These are phyloP conservation scores for Hypomontagnella submonticulosa DNA, from an alignment of 495 filamentous ascomycete genomes.

Conservation along the genomic window DNA sequence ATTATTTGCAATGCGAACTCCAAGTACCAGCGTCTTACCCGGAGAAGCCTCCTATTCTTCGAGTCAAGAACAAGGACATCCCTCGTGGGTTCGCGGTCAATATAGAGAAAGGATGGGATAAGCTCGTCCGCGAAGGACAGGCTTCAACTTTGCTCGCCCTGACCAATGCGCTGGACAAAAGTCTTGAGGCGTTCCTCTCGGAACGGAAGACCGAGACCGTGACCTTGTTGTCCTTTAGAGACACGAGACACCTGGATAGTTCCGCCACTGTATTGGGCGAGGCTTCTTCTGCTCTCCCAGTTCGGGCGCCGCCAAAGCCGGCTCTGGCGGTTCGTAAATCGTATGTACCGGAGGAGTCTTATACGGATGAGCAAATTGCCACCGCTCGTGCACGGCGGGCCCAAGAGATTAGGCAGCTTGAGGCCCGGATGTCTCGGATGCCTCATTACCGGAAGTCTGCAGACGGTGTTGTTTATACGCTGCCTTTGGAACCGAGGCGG, in stretches of 20 bases:
- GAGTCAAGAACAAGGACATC: constrained; percentile 80
- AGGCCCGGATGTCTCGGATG: constrained; percentile 78
- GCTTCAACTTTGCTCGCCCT: constrained; percentile 72
- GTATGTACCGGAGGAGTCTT: constrained; percentile 56
- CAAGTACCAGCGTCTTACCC: constrained; percentile 74
- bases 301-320: constrained; percentile 61
- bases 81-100: constrained; percentile 83
- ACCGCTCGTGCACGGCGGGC: constrained; percentile 72
- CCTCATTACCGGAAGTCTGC: constrained; percentile 74
- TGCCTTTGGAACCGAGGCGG: constrained; percentile 78
- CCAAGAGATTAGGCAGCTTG: constrained; percentile 76
- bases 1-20: constrained; percentile 76
- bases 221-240: constrained; percentile 77
- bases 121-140: constrained; percentile 66
- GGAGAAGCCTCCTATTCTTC: constrained; percentile 64
- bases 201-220: constrained; percentile 80
- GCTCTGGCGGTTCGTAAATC: constrained; percentile 29
- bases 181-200: constrained; percentile 77
- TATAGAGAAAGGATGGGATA: constrained; percentile 81
- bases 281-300: constrained; percentile 58
- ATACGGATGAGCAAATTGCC: constrained; percentile 66
- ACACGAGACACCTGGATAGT: constrained; percentile 54
- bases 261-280: constrained; percentile 37
- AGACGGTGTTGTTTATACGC: constrained; percentile 75
- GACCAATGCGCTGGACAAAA: constrained; percentile 77